Base-by-base conservation (phyloP, 805 yeast species). In the Wickerhamiella slavikovae region DNA sequence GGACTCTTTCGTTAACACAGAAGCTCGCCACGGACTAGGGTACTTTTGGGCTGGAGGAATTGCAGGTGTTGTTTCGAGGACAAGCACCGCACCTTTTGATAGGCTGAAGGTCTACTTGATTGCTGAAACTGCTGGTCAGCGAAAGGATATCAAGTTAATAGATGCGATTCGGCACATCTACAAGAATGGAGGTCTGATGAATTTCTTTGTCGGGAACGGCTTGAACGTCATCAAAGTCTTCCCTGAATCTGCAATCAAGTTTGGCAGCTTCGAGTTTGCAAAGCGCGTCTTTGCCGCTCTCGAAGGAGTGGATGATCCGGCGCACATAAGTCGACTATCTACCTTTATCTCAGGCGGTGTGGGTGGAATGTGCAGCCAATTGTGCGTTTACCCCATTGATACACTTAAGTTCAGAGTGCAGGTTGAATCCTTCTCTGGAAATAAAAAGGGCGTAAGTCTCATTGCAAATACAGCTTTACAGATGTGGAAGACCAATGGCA, bases 11-110 rank as follows among this genome's bases (percentile, higher is more conserved):
- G 61, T 85, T 22, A 71, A 74, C 25, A 71, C 69, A 46, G 92
- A 79, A 38, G 64, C 77, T 30, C 53, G 77, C 29, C 70, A 75
- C 45, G 93, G 94, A 19, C 63, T 80, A 36, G 94, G 95, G 1
- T 89, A 69, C 51, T 89, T 89, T 45, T 54, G 83, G 20, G 93
- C 94, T 2, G 98, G 98, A 23, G 98, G 98, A 0, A 51, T 83
- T 14, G 77, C 94, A 2, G 98, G 98, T 2, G 98, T 85, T 2
- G 75, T 89, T 3, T 80, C 94, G 10, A 69, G 98, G 54, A 82
- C 96, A 0, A 75, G 89, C 42, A 89, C 98, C 0, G 98, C 96
- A 0, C 98, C 98, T 8, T 78, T 89, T 38, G 98, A 89, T 51
- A 66, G 98, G 48, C 67, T 89, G 15, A 89, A 89, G 49, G 96